Evolutionary conservation across 2,329 filamentous ascomycete species (phyloP), one percentile per base, ranked within the genome.

Genomic region (Rhinocladiella similis): DNA sequence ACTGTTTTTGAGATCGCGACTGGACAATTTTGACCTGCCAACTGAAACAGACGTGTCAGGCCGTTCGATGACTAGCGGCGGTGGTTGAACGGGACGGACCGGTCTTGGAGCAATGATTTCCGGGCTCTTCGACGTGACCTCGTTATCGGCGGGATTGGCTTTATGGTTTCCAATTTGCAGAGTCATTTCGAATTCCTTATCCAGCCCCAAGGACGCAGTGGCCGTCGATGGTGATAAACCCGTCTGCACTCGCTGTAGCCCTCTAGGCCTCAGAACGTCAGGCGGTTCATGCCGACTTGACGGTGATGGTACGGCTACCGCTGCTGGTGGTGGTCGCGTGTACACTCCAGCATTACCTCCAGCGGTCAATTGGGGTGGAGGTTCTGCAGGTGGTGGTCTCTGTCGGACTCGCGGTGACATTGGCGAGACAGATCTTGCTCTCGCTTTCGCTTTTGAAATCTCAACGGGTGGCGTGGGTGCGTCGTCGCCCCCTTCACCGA

Each of bases 401-500:
- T 47, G 42, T 36, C 29, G 9, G 18, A 47, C 50, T 14, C 50
- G 50, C 19, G 18, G 47, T 14, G 48, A 20, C 47, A 56, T 49
- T 4, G 63, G 63, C 19, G 63, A 64, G 25, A 57, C 57, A 13
- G 63, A 66, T 50, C 62, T 58, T 3, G 63, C 62, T 33, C 63
- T 51, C 27, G 57, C 60, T 42, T 55, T 61, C 12, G 60, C 62
- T 46, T 58, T 62, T 36, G 84, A 86, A 53, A 96, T 87, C 68
- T 94, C 88, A 18, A 84, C 77, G 1, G 86, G 83, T 1, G 89
- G 89, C 7, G 82, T 76, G 52, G 89, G 85, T 53, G 88, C 87
- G 71, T 96, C 91, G 67, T 97, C 93, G 33, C 93, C 93, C 56
- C 93, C 93, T 72, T 93, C 87, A 46, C 93, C 93, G 67, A 97